These are phyloP conservation scores for Aegilops bicornis DNA, from an alignment of 176 grass and related monocot species.

Conservation along the genomic window DNA sequence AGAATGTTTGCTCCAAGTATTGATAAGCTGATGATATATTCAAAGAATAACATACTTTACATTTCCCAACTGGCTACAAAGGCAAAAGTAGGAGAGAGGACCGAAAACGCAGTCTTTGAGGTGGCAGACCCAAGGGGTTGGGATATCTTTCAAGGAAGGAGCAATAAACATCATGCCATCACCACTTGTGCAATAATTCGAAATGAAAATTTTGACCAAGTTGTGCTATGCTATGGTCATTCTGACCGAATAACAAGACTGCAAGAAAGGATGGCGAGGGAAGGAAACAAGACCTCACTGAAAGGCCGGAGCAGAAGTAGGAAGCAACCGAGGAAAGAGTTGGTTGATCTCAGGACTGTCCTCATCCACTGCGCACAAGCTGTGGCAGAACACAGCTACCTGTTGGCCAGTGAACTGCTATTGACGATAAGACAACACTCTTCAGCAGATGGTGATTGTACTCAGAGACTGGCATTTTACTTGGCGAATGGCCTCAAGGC, in stretches of 20 bases:
- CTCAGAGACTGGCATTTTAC: slow-evolving; percentile 51
- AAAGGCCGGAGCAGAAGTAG: neutral
- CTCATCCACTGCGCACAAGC: slow-evolving; percentile 46
- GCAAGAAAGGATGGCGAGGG: slow-evolving; percentile 32
- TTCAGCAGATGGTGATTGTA: slow-evolving; percentile 33
- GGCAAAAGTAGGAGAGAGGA: slow-evolving; percentile 11
- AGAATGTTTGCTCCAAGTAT: no score
- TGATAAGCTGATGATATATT: no score
- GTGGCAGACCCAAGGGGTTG: neutral
- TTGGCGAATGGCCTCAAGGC: slow-evolving; percentile 52
- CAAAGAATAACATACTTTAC: no score
- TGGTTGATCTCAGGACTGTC: slow-evolving; percentile 45
- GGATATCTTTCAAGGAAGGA: slow-evolving; percentile 35
- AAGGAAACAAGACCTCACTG: slow-evolving; percentile 17
- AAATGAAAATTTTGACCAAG: slow-evolving; percentile 49
- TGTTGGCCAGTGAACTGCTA: slow-evolving; percentile 31
- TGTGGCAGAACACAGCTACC: slow-evolving; percentile 21
- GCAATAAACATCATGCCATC: slow-evolving; percentile 45
- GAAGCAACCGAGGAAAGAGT: slow-evolving; percentile 24
- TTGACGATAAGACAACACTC: slow-evolving; percentile 49
- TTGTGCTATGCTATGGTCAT: slow-evolving; percentile 33
- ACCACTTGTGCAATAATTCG: slow-evolving; percentile 27
- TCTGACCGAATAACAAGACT: slow-evolving; percentile 15
- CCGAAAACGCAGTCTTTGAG: neutral
- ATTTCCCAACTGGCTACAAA: neutral